Conservation (phyloP, 805 yeast species). For the Cyberlindnera veronae region DNA sequence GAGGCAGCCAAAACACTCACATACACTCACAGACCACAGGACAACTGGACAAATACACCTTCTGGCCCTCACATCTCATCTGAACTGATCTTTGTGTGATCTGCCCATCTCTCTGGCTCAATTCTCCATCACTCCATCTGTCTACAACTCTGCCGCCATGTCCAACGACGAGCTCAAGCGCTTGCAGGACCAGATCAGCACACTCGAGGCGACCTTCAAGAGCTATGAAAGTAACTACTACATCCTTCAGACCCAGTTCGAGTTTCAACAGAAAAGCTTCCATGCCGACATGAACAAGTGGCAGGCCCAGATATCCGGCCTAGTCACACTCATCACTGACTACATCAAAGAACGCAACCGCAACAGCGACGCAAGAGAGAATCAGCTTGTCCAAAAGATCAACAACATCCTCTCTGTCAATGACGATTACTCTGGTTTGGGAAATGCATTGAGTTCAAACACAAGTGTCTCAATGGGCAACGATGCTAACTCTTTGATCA, state of each 20-base stretch:
- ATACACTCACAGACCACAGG: too few species aligned
- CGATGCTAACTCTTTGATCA: constrained; percentile 20
- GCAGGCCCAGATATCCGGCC: constrained; percentile 23
- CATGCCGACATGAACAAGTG: constrained; percentile 26
- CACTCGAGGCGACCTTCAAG: constrained; percentile 24
- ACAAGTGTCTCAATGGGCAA: constrained; percentile 11
- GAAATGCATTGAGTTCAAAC: constrained; percentile 5
- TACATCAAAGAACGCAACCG: constrained; percentile 26
- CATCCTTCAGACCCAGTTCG: constrained; percentile 23
- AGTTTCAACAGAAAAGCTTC: constrained; percentile 23
- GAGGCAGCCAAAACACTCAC: too few species aligned
- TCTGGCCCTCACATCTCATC: too few species aligned
- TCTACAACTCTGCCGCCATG: constrained; percentile 5
- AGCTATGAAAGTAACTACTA: constrained; percentile 24
- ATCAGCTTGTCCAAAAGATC: constrained; percentile 22
- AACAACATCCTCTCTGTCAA: constrained; percentile 18
- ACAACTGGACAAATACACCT: too few species aligned
- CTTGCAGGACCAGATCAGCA: constrained; percentile 26
- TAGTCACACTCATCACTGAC: constrained; percentile 25
- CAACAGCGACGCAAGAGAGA: constrained; percentile 24
- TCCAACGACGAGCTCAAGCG: constrained; percentile 22
- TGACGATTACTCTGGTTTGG: constrained; percentile 17
- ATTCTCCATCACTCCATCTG: neutral
- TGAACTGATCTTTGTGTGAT: too few species aligned
- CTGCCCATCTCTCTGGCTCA: neutral